Evolutionary conservation across 768 basidiomycete genomes (phyloP), one percentile per base, ranked within the genome.

Genomic region (Kwoniella mangroviensis): DNA sequence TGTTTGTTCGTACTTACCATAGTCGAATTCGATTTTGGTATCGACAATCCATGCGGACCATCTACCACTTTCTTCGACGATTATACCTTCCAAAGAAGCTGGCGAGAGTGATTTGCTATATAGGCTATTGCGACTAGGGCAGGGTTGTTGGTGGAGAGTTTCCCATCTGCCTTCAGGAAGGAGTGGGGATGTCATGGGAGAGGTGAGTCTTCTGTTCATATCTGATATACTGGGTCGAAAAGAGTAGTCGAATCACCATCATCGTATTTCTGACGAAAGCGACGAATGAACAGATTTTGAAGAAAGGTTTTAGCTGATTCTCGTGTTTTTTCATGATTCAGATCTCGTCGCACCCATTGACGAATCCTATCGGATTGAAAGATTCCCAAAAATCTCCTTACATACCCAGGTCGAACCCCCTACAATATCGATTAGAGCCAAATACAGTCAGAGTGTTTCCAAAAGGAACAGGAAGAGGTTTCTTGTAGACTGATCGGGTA

Each of bases 381-480:
- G 51, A 43, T 54, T 42, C 41, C 26, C 45, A 65, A 22, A 49
- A 65, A 2, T 70, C 65, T 52, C 70, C 76, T 6, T 24, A 28
- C 13, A 65, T 82, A 24, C 63, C 76, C 4, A 65, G 71, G 9
- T 54, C 56, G 15, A 59, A 76, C 7, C 81, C 81, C 0, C 63
- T 82, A 15, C 81, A 82, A 54, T 82, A 81, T 56, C 74, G 81
- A 6, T 67, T 81, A 17, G 79, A 80, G 59, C 62, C 71, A 22
- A 74, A 41, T 21, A 74, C 73, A 3, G 78, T 82, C 59, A 73
- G 75, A 58, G 74, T 81, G 24, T 82, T 82, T 65, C 73, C 79
- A 1, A 82, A 82, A 67, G 81, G 81, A 1, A 82, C 80, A 0
- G 80, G 81, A 26, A 71, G 76, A 53, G 81, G 81, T 15, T 82